A percentile compares a stretch with the other conserved stretches of the same genome.
Conservation (phyloP, 164 flowering plant genomes). For the Tetrastigma voinierianum region DNA sequence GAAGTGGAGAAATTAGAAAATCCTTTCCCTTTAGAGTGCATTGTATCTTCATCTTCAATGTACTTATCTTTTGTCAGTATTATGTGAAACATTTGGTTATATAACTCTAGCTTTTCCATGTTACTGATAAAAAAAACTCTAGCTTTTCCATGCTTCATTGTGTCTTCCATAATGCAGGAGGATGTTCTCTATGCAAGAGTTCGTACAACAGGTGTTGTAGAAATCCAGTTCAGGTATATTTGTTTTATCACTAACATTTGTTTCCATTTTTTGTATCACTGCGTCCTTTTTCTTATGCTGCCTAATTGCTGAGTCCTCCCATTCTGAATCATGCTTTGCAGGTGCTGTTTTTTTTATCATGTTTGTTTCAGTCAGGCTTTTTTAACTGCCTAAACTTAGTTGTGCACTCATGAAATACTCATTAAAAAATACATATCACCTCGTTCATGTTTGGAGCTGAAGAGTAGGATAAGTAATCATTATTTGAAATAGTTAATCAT, state of each 20-base stretch:
- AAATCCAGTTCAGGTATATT: slow-evolving; percentile 89
- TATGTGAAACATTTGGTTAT: too few species aligned
- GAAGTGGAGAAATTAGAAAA: not conserved
- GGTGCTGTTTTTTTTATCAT: not conserved
- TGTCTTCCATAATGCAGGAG: slow-evolving; percentile 56
- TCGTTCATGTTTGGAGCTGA: too few species aligned
- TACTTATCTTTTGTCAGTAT: too few species aligned
- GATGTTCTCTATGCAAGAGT: slow-evolving; percentile 95
- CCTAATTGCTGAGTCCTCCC: too few species aligned
- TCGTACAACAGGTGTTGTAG: slow-evolving; percentile 96
- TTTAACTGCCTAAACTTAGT: not conserved
- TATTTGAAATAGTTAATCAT: too few species aligned
- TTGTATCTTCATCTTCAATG: too few species aligned
- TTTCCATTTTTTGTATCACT: slow-evolving; percentile 1
- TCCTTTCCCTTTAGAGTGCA: too few species aligned
- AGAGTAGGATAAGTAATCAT: too few species aligned
- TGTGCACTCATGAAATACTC: not conserved
- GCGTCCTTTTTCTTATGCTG: not conserved
- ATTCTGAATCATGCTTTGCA: not conserved
- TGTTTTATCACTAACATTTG: not conserved
- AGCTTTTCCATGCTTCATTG: not conserved
- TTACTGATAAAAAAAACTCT: too few species aligned
- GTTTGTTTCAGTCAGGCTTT: not conserved
- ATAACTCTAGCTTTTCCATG: not conserved
- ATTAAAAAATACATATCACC: too few species aligned